Base-by-base conservation (phyloP, 768 basidiomycete species). In the Russula dissimulans region DNA sequence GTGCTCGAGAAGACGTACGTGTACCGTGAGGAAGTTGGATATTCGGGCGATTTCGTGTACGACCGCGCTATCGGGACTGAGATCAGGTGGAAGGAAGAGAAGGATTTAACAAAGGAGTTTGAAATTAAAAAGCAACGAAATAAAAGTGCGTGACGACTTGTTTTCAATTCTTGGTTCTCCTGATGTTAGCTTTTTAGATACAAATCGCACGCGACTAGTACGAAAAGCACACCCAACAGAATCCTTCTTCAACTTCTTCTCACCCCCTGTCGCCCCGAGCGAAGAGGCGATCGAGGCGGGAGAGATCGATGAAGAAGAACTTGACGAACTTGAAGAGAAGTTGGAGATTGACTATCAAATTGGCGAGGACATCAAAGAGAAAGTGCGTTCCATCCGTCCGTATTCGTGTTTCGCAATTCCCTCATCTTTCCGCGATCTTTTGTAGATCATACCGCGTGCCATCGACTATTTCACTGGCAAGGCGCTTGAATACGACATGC, bases 81-180 rank as follows among this genome's bases (percentile, higher is more conserved):
- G 69, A 94, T 99, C 76, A 84, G 86, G 73, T 99, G 95, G 95
- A 95, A 95, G 77, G 94, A 91, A 73, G 95, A 95, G 67, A 95
- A 97, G 77, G 92, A 99, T 75, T 79, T 99, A 59, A 99, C 95
- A 54, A 92, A 93, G 77, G 90, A 91, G 76, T 89, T 91, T 68
- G 95, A 98, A 78, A 95, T 97, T 73, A 97, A 95, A 82, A 97
- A 97, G 79, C 95, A 98, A 76, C 80, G 95, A 69, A 99, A 99
- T 78, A 99, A 97, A 82, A 94, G 95, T 97, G 61, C 29, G 70
- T 68, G 4, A 36, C 8, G 18, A 8, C 29, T 39, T 36, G 38
- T 41, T 38, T 14, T 22, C 3, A 15, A 12, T 3, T 29, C 32
- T n/a, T 8, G 5, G 14, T 14, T 18, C 5, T 51, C 52, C 52